Evolutionary conservation across 371 early-diverging fungal genomes (phyloP), one percentile per base, ranked within the genome.

Genomic region (Funneliformis caledonium): DNA sequence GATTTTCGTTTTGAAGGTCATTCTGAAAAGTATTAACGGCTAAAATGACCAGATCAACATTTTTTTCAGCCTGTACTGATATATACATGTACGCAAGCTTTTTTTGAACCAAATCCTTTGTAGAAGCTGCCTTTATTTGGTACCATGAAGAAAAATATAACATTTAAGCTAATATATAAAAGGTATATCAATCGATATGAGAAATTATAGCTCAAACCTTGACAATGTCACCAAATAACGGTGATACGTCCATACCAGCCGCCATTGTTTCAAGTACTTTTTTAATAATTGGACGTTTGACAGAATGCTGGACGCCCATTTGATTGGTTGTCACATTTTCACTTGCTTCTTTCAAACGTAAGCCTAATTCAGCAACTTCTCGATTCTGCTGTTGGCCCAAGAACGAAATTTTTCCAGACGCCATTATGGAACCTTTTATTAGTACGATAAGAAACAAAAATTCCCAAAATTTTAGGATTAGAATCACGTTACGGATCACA

Each of bases 31-130:
- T 77, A 67, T 77, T 77, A 14, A 77, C 31, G 19, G 78, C 64
- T 67, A 77, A 48, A 33, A 77, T 67, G 22, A 52, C 67, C 12
- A 77, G 19, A 31, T 77, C 78, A 26, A 50, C 19, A 33, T 77
- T 77, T 22, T 67, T n/a, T 48, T 62, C 48, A 8, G 78, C 78
- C 10, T 77, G 78, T 19, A 67, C 67, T 65, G 67, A 43, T 56
- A 77, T 77, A 33, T 77, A 77, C 26, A 65, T 62, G 19, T 65
- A 77, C 4, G 60, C 42, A 22, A 77, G 45, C 45, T 77, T 77
- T 52, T 77, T 77, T n/a, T 45, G 67, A 48, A 77, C 78, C 19
- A 77, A 50, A 67, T 77, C 78, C 26, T 77, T 77, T 19, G 78
- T 77, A 19, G 78, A 77, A 33, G 78, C 78, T 33, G 31, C 78